phyloP scores from a whole-genome alignment of 805 yeast species.

The Saccharomycopsis vini region DNA sequence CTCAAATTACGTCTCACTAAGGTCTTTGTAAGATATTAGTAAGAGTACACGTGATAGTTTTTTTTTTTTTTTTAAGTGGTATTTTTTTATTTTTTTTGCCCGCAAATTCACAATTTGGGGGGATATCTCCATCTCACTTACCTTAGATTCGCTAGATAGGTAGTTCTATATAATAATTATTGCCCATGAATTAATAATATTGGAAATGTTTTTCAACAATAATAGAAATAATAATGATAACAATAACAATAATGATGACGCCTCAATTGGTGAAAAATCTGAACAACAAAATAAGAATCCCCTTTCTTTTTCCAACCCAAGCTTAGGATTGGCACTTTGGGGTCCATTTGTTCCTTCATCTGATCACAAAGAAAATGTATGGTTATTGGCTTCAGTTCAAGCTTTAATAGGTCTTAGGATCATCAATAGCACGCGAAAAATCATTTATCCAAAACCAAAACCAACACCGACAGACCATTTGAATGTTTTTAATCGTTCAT shows the following conservation, averaged over 20 bases:
- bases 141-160: too few relatives aligned
- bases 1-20: too few relatives aligned
- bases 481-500: slow-evolving; percentile 3
- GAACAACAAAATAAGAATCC: neutral
- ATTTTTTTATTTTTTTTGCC: too few relatives aligned
- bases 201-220: too few relatives aligned
- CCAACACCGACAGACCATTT: neutral
- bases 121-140: too few relatives aligned
- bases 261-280: neutral
- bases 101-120: too few relatives aligned
- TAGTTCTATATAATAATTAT: too few relatives aligned
- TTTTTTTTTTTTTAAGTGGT: too few relatives aligned
- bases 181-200: too few relatives aligned
- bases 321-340: slow-evolving; percentile 13
- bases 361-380: slow-evolving; percentile 7
- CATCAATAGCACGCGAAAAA: slow-evolving; percentile 1
- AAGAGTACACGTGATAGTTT: too few relatives aligned
- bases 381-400: slow-evolving; percentile 8
- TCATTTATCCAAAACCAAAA: slow-evolving; percentile 4
- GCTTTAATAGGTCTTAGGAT: slow-evolving; percentile 1
- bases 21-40: too few relatives aligned
- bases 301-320: slow-evolving; percentile 1
- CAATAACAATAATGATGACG: neutral
- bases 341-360: slow-evolving; percentile 15
- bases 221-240: too few relatives aligned